Evolutionary conservation across 371 early-diverging fungal species (phyloP), one percentile per base, ranked within the genome.

Genomic region (Lichtheimia corymbifera): DNA sequence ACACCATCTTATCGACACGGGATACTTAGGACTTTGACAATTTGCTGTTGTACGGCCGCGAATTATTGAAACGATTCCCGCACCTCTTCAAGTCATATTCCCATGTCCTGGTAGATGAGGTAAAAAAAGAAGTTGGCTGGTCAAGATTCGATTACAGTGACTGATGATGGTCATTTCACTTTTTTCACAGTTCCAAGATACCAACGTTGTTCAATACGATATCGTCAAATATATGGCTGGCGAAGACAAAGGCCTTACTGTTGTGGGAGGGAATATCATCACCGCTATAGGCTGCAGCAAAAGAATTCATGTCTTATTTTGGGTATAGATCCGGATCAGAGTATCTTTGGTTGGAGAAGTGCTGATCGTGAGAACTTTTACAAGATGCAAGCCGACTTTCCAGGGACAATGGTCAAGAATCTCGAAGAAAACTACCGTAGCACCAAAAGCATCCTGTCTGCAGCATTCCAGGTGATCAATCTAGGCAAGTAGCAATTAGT

Each of bases 271-370:
- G 70, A 74, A 72, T 60, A 35, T n/a, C 27, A 22, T 35, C 18
- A n/a, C 35, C 9, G 28, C 35, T 11, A 13, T 18, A 7, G 30
- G 20, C 28, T 27, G 25, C 9, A 4, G 1, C 41, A 18, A 42
- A 14, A 13, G 18, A 5, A 11, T 17, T 13, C 6, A 35, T 9
- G 0, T 17, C 4, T 4, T 43, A 15, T 0, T 22, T 25, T 53
- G 17, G 5, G 13, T 62, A 77, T 62, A 77, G 80, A 80, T 61
- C 80, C 77, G 12, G 80, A 85, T 57, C 88, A 88, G 66, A 83
- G 85, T 49, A 88, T 88, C 41, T 88, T 80, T 64, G 83, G 83
- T 4, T 88, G 84, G 74, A 71, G 89, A 35, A 76, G 76, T 24
- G 89, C 88, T 0, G 80, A 83, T 13, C 68, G 75, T 18, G 76